Base-by-base conservation (phyloP, 208 protist genomes). In the Naegleria fowleri region DNA sequence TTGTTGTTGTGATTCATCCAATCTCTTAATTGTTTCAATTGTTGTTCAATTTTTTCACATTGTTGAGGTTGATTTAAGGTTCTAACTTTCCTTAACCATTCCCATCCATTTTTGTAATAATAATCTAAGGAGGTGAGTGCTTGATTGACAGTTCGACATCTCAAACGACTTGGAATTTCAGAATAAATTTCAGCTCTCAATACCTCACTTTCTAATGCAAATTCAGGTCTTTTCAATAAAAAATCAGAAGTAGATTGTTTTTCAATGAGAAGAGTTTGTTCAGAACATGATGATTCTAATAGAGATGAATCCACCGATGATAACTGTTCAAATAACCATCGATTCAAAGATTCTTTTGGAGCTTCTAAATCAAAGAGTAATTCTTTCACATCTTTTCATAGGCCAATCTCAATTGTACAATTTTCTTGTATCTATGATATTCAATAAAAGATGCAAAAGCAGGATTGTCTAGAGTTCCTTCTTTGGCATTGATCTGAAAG, bases 251-350 rank as follows among this genome's bases (percentile, higher is more conserved):
- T 67, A 3, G 55, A 67, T 67, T 67, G 55, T 29, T 67, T 67
- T 67, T 67, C 55, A 15, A 67, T 48, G 43, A 48, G 43, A 79
- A 79, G 67, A 36, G 67, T 16, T 6, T 79, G 19, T 1, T 79
- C 9, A 5, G 67, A 79, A 48, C 7, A n/a, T n/a, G n/a, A n/a
- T n/a, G n/a, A n/a, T n/a, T n/a, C n/a, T n/a, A n/a, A n/a, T n/a
- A 67, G 55, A 29, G 11, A 29, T 29, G 11, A 29, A 29, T 67
- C 22, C 11, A 67, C 55, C 11, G 55, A 67, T 40, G 83, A 39
- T 29, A 86, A 43, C 25, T 86, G 83, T 86, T 86, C 83, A 48
- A 43, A 86, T 5, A 86, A 29, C 83, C 83, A 86, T 43, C 83
- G 6, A 48, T 86, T 86, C 11, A 86, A 43, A 48, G 83, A 86